Conservation (phyloP, 2,329 filamentous ascomycete species). For the Zymoseptoria ardabiliae region DNA sequence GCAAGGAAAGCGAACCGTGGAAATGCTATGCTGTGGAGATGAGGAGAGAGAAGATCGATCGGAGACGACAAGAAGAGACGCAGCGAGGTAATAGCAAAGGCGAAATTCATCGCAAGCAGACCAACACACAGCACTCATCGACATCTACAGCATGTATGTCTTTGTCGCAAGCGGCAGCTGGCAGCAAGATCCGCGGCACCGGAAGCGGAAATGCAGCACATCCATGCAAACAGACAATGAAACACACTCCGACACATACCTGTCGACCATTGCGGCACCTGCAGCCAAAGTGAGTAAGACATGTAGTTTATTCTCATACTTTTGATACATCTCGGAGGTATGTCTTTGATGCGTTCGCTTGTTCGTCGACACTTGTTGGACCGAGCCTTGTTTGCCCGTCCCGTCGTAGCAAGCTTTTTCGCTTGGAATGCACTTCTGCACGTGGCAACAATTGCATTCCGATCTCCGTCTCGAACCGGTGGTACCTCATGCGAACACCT, state of each 20-base stretch:
- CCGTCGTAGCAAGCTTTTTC: conserved; percentile 3
- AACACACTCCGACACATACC: conserved; percentile 5
- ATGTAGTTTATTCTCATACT: not conserved
- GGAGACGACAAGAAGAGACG: not conserved
- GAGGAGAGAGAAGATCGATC: not conserved
- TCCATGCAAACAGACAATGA: conserved; percentile 19
- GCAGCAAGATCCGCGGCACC: conserved; percentile 1
- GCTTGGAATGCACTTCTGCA: conserved; percentile 14
- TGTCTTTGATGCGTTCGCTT: not conserved
- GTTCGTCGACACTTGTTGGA: not conserved
- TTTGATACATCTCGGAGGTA: not conserved
- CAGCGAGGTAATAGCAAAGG: conserved; percentile 5
- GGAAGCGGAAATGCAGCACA: conserved; percentile 12
- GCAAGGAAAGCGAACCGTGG: not conserved
- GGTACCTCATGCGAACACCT: not conserved
- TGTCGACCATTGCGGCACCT: not conserved
- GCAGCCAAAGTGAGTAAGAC: not conserved
- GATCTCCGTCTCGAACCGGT: not conserved
- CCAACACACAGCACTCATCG: conserved; percentile 4
- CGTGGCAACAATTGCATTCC: conserved; percentile 17
- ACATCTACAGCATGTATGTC: conserved; percentile 14
- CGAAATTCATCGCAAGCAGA: conserved; percentile 13
- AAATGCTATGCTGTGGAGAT: not conserved
- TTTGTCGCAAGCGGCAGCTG: conserved; percentile 21
- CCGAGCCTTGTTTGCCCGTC: conserved; percentile 12